phyloP scores from a whole-genome alignment of 495 filamentous ascomycete species.

The Penicillium robsamsonii region DNA sequence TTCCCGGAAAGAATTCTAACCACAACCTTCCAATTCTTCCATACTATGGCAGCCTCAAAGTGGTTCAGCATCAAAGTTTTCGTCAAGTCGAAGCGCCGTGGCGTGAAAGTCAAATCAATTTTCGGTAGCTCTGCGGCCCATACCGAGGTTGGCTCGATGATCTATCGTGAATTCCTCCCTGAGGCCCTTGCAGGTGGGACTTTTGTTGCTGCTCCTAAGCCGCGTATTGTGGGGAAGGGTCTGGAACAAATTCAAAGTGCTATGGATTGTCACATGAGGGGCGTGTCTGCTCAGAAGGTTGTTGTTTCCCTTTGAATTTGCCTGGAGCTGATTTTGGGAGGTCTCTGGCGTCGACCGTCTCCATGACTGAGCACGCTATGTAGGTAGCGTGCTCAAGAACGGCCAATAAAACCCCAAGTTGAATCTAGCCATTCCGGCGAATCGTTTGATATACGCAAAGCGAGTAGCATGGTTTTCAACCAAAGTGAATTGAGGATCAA shows the following conservation, averaged over 20 bases:
- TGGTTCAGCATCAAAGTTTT: constrained; percentile 1
- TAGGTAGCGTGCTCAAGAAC: neutral
- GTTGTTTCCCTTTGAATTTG: constrained; percentile 11
- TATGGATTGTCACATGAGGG: constrained; percentile 30
- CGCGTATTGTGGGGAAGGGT: constrained; percentile 34
- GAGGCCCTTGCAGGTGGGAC: constrained; percentile 25
- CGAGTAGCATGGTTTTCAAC: neutral
- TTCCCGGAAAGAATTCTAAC: neutral
- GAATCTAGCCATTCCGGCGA: neutral
- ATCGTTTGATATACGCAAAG: neutral
- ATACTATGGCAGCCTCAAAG: neutral
- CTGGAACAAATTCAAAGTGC: constrained; percentile 36
- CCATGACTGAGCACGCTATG: neutral
- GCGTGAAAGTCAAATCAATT: constrained; percentile 18
- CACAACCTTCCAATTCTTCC: neutral
- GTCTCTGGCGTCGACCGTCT: neutral
- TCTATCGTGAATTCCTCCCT: constrained; percentile 37
- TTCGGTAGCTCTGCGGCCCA: constrained; percentile 19
- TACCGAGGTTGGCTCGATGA: constrained; percentile 24
- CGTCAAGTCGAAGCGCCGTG: constrained; percentile 3
- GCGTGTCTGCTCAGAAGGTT: constrained; percentile 39
- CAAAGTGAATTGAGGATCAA: neutral
- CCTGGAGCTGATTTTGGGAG: neutral
- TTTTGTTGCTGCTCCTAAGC: constrained; percentile 29
- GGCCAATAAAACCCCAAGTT: neutral